Evolutionary conservation across 441 rosid species (phyloP).

Genomic region (Euphorbia schlechtendalii): DNA sequence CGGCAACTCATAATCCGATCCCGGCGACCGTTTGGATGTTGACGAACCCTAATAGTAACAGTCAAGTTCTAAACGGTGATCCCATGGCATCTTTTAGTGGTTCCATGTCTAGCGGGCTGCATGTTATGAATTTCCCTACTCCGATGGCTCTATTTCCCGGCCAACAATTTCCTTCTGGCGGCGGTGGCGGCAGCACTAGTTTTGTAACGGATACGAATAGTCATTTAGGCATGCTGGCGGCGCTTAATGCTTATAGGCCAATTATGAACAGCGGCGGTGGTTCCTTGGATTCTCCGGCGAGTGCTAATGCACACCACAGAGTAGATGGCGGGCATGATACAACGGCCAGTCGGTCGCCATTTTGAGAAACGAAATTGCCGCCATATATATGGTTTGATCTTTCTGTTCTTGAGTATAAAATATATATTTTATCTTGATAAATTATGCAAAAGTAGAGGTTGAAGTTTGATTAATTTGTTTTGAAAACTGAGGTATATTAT

Average conservation of each 20-base stretch:
- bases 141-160: constrained; percentile 59
- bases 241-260: constrained; percentile 56
- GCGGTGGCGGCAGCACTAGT: constrained; percentile 11
- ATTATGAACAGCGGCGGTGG: constrained; percentile 28
- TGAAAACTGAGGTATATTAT: constrained; percentile 16
- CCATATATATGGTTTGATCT: constrained; percentile 32
- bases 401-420: constrained; percentile 12
- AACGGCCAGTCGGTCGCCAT: constrained; percentile 28
- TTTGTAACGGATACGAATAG: constrained; percentile 29
- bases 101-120: constrained; percentile 45
- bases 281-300: constrained; percentile 28
- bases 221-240: constrained; percentile 55
- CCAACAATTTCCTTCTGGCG: constrained; percentile 43
- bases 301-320: constrained; percentile 41
- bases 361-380: constrained; percentile 28
- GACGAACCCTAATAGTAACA: constrained; percentile 35
- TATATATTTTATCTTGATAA: constrained; percentile 10
- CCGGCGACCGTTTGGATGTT: constrained; percentile 70
- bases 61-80: constrained; percentile 52
- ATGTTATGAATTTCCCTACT: constrained; percentile 69
- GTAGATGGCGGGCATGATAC: constrained; percentile 41
- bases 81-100: constrained; percentile 32
- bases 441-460: constrained; percentile 15
- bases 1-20: constrained; percentile 33
- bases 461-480: constrained; percentile 24